Conservation (phyloP, 345 rosid species). For the Theobroma cacao region DNA sequence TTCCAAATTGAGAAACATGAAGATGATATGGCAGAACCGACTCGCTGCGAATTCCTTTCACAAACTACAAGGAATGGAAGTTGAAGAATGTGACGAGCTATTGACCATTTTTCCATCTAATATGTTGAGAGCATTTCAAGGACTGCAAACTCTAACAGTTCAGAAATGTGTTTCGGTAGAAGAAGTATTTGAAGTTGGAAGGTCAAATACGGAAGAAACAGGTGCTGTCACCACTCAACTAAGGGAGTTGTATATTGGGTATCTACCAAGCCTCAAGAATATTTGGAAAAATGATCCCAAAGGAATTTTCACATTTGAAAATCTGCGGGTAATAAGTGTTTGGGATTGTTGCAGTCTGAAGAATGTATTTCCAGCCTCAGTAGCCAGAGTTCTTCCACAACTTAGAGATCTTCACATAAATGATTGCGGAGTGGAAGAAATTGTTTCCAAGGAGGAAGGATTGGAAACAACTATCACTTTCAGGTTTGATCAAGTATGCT, state of each 20-base stretch:
- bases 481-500: not conserved
- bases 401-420: not conserved
- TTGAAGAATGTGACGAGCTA: not conserved
- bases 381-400: conserved; percentile 2
- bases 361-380: conserved; percentile 3
- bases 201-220: not conserved
- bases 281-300: not conserved
- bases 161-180: not conserved
- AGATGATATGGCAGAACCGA: not conserved
- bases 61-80: not conserved
- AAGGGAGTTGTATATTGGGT: not conserved
- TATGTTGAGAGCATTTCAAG: too few species aligned
- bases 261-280: not conserved
- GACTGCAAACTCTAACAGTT: not conserved
- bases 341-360: not conserved
- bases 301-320: not conserved
- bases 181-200: not conserved
- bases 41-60: not conserved
- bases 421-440: too few species aligned
- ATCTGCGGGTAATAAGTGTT: not conserved
- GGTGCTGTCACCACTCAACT: not conserved
- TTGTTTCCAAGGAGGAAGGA: not conserved
- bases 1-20: not conserved
- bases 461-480: not conserved
- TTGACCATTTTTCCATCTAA: not conserved